Percentiles rank a stretch among this genome's conserved stretches.
Conservation (phyloP, 2,329 filamentous ascomycete species). For the Aspergillus sergii region DNA sequence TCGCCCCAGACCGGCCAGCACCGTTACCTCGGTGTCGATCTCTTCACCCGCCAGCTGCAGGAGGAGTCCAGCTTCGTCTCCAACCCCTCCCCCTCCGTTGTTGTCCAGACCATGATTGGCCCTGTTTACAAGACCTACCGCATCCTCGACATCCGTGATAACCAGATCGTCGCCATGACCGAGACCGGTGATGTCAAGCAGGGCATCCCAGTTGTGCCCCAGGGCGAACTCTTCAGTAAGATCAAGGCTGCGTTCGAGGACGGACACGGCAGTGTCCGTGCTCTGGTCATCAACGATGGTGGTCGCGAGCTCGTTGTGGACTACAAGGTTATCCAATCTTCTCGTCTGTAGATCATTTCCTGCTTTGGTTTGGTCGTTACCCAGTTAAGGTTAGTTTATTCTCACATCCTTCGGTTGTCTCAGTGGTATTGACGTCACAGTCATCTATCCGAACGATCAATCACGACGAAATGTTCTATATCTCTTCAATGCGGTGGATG, state of each 20-base stretch:
- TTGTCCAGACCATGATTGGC: constrained; percentile 99
- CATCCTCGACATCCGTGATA: constrained; percentile 94
- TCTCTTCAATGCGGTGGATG: constrained; percentile 22
- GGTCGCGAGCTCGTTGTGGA: constrained; percentile 95
- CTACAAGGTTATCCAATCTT: constrained; percentile 95
- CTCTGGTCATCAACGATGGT: constrained; percentile 91
- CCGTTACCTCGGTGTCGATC: constrained; percentile 98
- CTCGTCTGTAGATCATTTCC: constrained; percentile 57
- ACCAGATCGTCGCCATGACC: constrained; percentile 89
- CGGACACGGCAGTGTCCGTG: constrained; percentile 89
- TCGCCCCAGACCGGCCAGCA: constrained; percentile 98
- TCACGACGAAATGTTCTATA: constrained; percentile 24
- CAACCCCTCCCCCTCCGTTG: constrained; percentile 92
- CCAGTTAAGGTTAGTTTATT: constrained; percentile 8
- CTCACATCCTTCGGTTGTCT: not conserved
- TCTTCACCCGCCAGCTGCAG: constrained; percentile 99
- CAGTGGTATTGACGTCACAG: constrained; percentile 11
- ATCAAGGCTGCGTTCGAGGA: constrained; percentile 83
- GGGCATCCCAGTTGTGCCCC: constrained; percentile 87
- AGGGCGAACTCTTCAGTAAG: constrained; percentile 83
- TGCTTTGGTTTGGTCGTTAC: constrained; percentile 14
- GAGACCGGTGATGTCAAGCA: constrained; percentile 99
- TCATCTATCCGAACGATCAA: constrained; percentile 18
- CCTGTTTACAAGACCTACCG: constrained; percentile 99
- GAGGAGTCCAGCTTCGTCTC: constrained; percentile 98